A percentile compares a stretch with the other conserved stretches of the same genome.
These are phyloP conservation scores for Chlamydomonas sphaeroides DNA, from an alignment of 139 green algal genomes.

Conservation along the genomic window DNA sequence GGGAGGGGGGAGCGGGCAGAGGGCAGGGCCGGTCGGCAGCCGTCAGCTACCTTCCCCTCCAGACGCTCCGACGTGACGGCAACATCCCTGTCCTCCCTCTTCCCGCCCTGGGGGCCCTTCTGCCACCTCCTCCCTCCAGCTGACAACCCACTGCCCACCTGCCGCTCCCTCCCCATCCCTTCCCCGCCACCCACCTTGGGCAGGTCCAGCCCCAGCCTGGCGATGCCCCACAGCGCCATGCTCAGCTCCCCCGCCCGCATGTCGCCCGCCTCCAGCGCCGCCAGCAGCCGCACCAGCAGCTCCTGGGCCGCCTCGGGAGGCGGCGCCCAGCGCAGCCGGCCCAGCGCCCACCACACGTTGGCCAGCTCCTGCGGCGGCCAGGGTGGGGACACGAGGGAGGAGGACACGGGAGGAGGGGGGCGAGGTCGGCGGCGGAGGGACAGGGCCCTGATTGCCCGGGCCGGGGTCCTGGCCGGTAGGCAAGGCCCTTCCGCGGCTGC, in stretches of 20 bases:
- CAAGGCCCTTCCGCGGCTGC: no score
- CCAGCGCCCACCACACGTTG: conserved; percentile 43
- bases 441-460: no score
- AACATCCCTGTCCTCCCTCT: background rate
- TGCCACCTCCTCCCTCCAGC: background rate
- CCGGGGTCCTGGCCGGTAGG: no score
- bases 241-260: conserved; percentile 11
- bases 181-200: background rate
- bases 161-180: background rate
- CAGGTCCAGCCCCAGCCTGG: background rate
- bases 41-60: background rate
- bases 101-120: background rate
- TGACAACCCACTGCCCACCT: background rate
- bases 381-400: no score
- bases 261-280: background rate
- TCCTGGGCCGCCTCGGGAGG: background rate
- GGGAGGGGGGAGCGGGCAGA: no score
- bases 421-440: no score
- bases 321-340: conserved; percentile 31
- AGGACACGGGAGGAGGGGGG: no score
- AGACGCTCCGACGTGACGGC: no score
- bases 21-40: background rate
- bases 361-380: conserved; percentile 37
- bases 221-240: conserved; percentile 1
- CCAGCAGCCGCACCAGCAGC: conserved; percentile 18